Evolutionary conservation across 1,139 yeast genomes (phyloP), one percentile per base, ranked within the genome.

Genomic region (Meyerozyma athensensis): DNA sequence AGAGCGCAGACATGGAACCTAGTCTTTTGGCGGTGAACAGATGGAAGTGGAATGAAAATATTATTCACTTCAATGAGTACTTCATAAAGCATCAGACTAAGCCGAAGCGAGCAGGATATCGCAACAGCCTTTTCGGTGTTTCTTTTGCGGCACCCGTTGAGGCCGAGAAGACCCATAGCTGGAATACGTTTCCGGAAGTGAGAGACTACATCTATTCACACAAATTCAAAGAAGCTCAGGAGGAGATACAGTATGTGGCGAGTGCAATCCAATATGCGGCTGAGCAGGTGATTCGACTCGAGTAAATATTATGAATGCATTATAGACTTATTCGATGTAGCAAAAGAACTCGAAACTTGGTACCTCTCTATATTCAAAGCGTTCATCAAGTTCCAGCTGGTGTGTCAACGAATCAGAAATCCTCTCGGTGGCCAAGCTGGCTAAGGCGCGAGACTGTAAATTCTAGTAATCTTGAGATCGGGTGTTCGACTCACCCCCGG

Each of bases 21-120:
- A 76, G 87, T 3, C 58, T 83, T 34, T 64, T 84, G 40, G 74
- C 90, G 0, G 73, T 80, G 42, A 79, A 77, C 47, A 70, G 97
- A 50, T 77, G 87, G 82, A 77, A 76, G 43, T 84, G 95, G 87
- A 90, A 90, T 59, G 72, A 79, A 21, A 77, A 78, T 43, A 61
- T 87, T 53, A 60, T 77, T 13, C 60, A 64, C 13, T 68, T 86
- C 40, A 85, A 81, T 46, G 64, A 68, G 18, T 68, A 84, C 45
- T 52, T 81, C 19, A 61, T 67, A 14, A 30, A 34, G 14, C 35
- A 34, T 8, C 36, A 40, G 3, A 17, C 26, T 4, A 60, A 67
- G 4, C 72, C 74, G 4, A 55, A 62, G 5, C 68, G 96, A 34
- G 68, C 77, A 16, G 90, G 94, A 66, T 85, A 77, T 53, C 70